Evolutionary conservation across 805 yeast species (phyloP).

Genomic region (Zygoascus ofunaensis): DNA sequence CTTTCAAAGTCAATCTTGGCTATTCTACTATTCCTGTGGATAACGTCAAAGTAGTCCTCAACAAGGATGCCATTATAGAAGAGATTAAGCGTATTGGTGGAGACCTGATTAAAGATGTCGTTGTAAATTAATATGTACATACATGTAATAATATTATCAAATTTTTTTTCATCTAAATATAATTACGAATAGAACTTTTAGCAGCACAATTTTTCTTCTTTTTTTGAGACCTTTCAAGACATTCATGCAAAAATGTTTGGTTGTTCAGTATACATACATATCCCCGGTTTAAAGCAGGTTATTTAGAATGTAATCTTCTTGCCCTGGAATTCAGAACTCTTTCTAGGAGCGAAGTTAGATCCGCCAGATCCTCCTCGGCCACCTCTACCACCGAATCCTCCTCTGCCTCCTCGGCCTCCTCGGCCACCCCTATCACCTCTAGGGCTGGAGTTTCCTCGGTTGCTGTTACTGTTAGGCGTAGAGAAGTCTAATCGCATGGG

Average conservation of each 20-base stretch:
- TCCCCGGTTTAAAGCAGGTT: no score
- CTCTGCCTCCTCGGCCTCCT: conserved; percentile 20
- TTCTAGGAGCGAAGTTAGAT: conserved; percentile 39
- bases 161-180: no score
- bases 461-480: conserved; percentile 52
- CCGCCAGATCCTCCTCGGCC: conserved; percentile 38
- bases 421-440: conserved; percentile 28
- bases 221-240: no score
- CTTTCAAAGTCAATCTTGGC: conserved; percentile 73
- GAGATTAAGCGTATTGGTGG: conserved; percentile 48
- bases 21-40: conserved; percentile 59
- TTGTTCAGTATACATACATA: no score
- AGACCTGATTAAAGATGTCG: conserved; percentile 25
- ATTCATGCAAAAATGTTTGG: no score
- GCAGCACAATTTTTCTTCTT: no score
- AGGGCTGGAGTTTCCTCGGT: conserved; percentile 16
- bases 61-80: conserved; percentile 60
- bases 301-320: conserved; percentile 31
- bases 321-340: conserved; percentile 57
- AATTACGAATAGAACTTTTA: no score
- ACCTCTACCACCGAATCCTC: conserved; percentile 23
- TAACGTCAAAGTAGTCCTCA: conserved; percentile 44
- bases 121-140: conserved; percentile 6
- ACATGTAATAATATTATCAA: not conserved
- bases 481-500: conserved; percentile 92